phyloP scores from a whole-genome alignment of 257 asterid species.

The Plantago major region DNA sequence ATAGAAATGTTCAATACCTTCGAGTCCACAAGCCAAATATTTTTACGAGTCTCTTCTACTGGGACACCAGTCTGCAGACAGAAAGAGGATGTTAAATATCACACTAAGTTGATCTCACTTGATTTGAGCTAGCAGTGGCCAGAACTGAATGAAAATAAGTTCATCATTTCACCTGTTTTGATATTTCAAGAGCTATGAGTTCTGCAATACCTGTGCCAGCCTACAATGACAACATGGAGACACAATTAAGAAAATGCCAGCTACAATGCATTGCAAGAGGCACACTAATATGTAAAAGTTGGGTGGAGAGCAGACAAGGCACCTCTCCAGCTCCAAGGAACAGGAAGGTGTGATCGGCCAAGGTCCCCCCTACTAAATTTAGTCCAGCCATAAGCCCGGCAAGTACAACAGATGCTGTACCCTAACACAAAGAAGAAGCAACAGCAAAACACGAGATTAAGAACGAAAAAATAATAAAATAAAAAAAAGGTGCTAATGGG shows the following conservation, averaged over 20 bases:
- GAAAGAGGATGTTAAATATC: slow-evolving; percentile 4
- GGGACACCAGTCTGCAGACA: slow-evolving; percentile 69
- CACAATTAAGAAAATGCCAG: not conserved
- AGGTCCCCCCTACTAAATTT: slow-evolving; percentile 57
- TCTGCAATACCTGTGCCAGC: slow-evolving; percentile 98
- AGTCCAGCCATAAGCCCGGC: slow-evolving; percentile 65
- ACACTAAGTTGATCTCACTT: slow-evolving; percentile 1
- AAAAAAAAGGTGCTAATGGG: no score
- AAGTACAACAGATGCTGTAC: slow-evolving; percentile 83
- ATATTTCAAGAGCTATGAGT: slow-evolving; percentile 87
- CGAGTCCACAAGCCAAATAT: slow-evolving; percentile 80
- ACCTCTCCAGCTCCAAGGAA: slow-evolving; percentile 96
- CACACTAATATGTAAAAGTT: not conserved
- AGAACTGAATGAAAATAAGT: slow-evolving; percentile 6
- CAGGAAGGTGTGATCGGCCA: slow-evolving; percentile 68
- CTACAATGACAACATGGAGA: slow-evolving; percentile 35
- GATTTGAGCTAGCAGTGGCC: slow-evolving; percentile 4
- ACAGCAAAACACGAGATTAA: not conserved
- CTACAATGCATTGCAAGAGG: not conserved
- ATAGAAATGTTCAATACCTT: slow-evolving; percentile 29
- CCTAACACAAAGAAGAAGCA: slow-evolving; percentile 34
- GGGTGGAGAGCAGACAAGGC: not conserved
- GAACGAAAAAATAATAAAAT: no score
- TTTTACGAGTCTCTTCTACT: slow-evolving; percentile 75
- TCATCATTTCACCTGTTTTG: slow-evolving; percentile 60